Conservation (phyloP, 805 yeast genomes). For the Candida tammaniensis region DNA sequence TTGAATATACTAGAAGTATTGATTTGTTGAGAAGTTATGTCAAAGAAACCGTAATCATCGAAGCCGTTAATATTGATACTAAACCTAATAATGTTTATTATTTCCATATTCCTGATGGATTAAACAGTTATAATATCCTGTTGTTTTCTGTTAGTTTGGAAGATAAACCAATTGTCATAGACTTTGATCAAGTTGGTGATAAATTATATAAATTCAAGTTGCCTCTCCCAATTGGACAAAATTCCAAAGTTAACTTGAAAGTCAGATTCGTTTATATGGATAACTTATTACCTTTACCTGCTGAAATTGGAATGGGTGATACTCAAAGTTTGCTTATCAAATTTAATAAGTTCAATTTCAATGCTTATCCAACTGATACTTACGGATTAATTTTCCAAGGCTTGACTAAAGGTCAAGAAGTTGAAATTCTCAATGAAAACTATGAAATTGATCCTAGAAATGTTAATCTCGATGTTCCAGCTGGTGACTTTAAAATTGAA, state of each 20-base stretch:
- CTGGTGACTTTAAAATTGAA: slow-evolving; percentile 26
- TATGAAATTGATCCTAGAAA: slow-evolving; percentile 6
- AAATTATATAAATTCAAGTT: slow-evolving; percentile 40
- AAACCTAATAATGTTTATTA: slow-evolving; percentile 55
- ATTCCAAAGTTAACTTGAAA: slow-evolving; percentile 46
- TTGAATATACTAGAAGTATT: slow-evolving; percentile 50
- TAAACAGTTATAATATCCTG: slow-evolving; percentile 41
- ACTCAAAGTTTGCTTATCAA: slow-evolving; percentile 57
- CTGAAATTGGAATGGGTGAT: slow-evolving; percentile 53
- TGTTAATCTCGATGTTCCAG: slow-evolving; percentile 20
- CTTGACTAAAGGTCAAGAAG: slow-evolving; percentile 44
- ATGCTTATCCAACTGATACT: slow-evolving; percentile 57
- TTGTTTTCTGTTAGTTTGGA: slow-evolving; percentile 38
- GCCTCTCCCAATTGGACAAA: slow-evolving; percentile 68
- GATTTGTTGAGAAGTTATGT: slow-evolving; percentile 68
- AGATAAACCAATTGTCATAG: slow-evolving; percentile 8
- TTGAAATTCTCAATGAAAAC: slow-evolving; percentile 24
- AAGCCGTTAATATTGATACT: slow-evolving; percentile 54
- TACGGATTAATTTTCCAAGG: slow-evolving; percentile 48
- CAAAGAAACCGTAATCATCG: slow-evolving; percentile 56
- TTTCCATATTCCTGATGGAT: slow-evolving; percentile 54
- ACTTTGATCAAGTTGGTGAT: slow-evolving; percentile 6
- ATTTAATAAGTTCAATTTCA: slow-evolving; percentile 54
- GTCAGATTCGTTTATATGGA: slow-evolving; percentile 49
- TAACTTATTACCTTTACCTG: slow-evolving; percentile 60